phyloP scores from a whole-genome alignment of 768 basidiomycete genomes.

The Agaricus subrufescens region DNA sequence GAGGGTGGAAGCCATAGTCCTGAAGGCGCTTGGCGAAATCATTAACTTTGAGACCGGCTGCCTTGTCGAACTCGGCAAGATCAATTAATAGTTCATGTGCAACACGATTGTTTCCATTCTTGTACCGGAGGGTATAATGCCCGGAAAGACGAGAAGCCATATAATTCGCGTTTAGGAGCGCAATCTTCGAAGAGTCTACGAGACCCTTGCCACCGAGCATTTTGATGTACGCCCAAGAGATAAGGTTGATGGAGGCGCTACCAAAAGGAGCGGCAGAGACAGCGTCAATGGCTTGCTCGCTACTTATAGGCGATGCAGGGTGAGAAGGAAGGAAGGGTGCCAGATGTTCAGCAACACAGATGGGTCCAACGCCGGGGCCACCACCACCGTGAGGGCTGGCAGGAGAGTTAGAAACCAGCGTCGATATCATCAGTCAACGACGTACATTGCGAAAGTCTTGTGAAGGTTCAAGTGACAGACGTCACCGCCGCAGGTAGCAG shows the following conservation, averaged over 20 bases:
- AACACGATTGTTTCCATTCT: constrained; percentile 86
- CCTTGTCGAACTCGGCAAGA: constrained; percentile 90
- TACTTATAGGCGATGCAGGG: constrained; percentile 63
- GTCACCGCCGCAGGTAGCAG: constrained; percentile 93
- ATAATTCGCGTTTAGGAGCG: constrained; percentile 95
- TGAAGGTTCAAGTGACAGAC: constrained; percentile 98
- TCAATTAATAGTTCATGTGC: constrained; percentile 97
- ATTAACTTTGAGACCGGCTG: constrained; percentile 84
- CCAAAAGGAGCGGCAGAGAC: constrained; percentile 93
- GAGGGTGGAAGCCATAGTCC: constrained; percentile 94
- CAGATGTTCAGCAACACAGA: constrained; percentile 91
- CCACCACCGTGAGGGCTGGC: constrained; percentile 92
- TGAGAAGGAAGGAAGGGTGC: constrained; percentile 93
- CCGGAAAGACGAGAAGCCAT: constrained; percentile 85
- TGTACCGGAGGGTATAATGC: constrained; percentile 84
- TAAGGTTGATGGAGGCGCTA: constrained; percentile 90
- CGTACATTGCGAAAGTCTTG: constrained; percentile 95
- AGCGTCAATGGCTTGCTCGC: constrained; percentile 73
- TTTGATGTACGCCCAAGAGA: constrained; percentile 99
- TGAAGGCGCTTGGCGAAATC: constrained; percentile 90
- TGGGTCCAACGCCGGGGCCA: constrained; percentile 95
- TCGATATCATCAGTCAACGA: constrained; percentile 1
- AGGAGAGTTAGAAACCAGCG: constrained; percentile 2
- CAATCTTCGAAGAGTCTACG: constrained; percentile 77
- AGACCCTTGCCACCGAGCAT: constrained; percentile 98